Evolutionary conservation across 352 stramenopile species (phyloP), one percentile per base, ranked within the genome.

Genomic region (Pythium oligandrum): DNA sequence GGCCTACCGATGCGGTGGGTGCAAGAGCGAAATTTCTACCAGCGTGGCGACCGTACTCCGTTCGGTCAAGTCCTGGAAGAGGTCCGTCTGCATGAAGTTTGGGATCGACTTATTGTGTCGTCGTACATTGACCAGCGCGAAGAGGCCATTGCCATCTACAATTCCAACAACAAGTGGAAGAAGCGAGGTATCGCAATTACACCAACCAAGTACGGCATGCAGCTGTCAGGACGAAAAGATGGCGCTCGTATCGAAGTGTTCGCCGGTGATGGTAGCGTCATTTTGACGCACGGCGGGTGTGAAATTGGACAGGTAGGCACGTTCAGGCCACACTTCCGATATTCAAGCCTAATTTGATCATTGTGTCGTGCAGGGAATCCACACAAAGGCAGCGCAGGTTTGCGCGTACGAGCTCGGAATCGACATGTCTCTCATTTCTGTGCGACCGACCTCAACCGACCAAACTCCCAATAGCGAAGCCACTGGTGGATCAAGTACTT

Each of bases 201-300:
- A 37, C 85, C 88, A 11, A 90, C 86, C 4, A 88, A 86, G 53
- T 87, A 83, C 54, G 61, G 55, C 17, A 81, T 80, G 44, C 42
- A 53, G 33, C 54, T 63, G 37, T 57, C 53, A 6, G 59, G 61
- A 7, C 61, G 64, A 11, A 63, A 70, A 30, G 61, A 79, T 30
- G 65, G 61, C 34, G 55, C 73, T 4, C 57, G 62, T 5, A 55
- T 86, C 34, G 73, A 68, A 32, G 59, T 89, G 8, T 83, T 73
- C 55, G 53, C 60, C 1, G 61, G 57, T 9, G 78, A 86, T 44
- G 73, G 76, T 4, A 67, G 47, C 17, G 63, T 83, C 4, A 50
- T 66, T 33, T 46, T 84, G 44, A 69, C 52, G 17, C 66, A 78
- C 38, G 64, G 52, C 36, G 76, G 76, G 11, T 69, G 54, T 40